Base-by-base conservation (phyloP, 1,284 basidiomycete species). In the Ganoderma boninense region DNA sequence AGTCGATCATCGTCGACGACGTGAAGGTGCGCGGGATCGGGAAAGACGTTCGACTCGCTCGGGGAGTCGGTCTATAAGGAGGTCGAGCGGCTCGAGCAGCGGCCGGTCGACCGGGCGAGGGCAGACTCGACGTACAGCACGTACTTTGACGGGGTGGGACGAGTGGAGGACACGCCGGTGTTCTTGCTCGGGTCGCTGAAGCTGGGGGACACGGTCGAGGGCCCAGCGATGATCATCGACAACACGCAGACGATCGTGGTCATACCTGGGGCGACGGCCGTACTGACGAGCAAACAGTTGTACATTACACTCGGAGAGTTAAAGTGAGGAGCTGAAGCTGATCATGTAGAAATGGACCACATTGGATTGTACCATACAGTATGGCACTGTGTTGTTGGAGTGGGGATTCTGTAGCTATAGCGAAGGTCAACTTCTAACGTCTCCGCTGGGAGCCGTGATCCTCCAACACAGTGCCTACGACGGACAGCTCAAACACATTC, bases 201-300 rank as follows among this genome's bases (percentile, higher is more conserved):
- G 0, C 81, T 89, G 5, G 97, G 97, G 4, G 91, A 95, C 69
- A 82, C 85, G 38, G 85, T 98, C 42, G 79, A 85, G 42, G 96
- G 96, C 0, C 96, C 97, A 2, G 94, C 95, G 29, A 92, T 97
- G 87, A 90, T 97, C 71, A 94, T 98, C 74, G 96, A 98, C 80
- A 86, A 95, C 76, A 98, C 96, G 18, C 96, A 97, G 84, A 97
- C 96, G 35, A 95, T 97, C 71, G 90, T 97, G 46, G 80, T 97
- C 2, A 88, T 94, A 20, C 93, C 94, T 0, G 89, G 86, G 8
- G 89, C 92, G 56, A 88, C 81, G 77, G 92, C 89, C 5, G 82
- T 92, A 3, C 77, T 94, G 68, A 89, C 91, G 66, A 90, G 87
- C 68, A 91, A 90, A 72, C 92, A 95, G 79, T 80, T 95, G 77